phyloP scores from a whole-genome alignment of 108 stramenopile species.

The Pseudonitzschia pungens region DNA sequence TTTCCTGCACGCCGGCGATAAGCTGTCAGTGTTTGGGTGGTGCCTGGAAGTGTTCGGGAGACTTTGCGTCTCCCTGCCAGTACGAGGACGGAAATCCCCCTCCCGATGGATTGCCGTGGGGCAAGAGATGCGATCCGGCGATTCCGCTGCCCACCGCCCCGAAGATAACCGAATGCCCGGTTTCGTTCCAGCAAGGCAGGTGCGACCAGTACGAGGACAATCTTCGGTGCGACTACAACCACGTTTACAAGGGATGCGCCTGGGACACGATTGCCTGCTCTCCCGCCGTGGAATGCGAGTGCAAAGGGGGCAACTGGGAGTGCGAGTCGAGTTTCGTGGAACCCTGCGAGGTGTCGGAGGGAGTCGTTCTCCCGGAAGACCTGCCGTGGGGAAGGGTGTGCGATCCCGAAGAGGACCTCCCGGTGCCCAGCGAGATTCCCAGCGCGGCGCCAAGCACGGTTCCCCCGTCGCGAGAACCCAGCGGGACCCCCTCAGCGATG shows the following conservation, averaged over 20 bases:
- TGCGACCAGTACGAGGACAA: conserved; percentile 1
- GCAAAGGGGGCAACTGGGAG: not conserved
- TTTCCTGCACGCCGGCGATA: not conserved
- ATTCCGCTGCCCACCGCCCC: not conserved
- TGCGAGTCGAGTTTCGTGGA: not conserved
- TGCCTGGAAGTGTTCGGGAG: not conserved
- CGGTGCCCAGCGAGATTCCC: not conserved
- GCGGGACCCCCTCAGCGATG: not conserved
- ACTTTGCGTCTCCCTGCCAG: not conserved
- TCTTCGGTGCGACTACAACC: not conserved
- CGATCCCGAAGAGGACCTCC: not conserved
- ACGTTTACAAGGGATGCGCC: conserved; percentile 11
- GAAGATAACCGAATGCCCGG: conserved; percentile 1
- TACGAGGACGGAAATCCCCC: not conserved
- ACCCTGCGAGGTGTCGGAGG: not conserved
- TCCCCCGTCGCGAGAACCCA: not conserved
- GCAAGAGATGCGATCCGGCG: not conserved
- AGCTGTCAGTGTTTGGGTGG: not conserved
- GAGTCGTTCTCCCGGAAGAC: not conserved
- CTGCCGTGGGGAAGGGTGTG: conserved; percentile 7
- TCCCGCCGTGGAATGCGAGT: not conserved
- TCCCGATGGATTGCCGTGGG: conserved; percentile 6
- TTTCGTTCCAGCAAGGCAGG: not conserved
- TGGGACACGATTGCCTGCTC: conserved; percentile 3
- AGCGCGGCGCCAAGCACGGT: not conserved